These are phyloP conservation scores for Carex kokanica DNA, from an alignment of 176 grass and related monocot genomes.

Conservation along the genomic window DNA sequence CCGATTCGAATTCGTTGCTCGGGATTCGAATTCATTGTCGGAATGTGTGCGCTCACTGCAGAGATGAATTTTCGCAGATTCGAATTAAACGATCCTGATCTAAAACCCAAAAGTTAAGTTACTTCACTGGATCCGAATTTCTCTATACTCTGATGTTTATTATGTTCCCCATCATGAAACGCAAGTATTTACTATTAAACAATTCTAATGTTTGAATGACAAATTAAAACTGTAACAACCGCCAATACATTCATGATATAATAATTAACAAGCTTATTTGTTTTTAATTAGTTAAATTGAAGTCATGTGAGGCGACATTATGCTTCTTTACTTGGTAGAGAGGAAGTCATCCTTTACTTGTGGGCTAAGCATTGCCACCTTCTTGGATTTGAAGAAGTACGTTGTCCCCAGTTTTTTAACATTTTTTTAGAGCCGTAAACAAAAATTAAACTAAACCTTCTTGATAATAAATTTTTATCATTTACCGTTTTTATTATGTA, in stretches of 20 bases:
- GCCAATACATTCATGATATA: neutral
- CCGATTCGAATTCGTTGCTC: no score
- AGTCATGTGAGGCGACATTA: neutral
- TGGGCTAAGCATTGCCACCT: slow-evolving; percentile 1
- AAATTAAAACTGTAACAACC: neutral
- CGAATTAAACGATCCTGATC: no score
- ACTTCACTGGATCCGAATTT: no score
- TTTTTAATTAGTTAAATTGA: neutral
- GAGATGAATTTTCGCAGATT: no score
- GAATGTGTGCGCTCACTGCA: no score
- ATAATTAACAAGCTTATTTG: neutral
- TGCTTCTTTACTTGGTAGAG: neutral
- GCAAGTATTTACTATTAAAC: no score
- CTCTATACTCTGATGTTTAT: no score
- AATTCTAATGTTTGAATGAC: neutral
- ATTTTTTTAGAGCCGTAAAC: neutral
- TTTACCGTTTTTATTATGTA: neutral
- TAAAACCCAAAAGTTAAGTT: no score
- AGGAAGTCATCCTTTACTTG: slow-evolving; percentile 24
- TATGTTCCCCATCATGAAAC: no score
- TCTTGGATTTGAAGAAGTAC: neutral
- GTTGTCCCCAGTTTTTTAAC: neutral
- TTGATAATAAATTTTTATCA: neutral
- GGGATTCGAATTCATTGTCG: no score
- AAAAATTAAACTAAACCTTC: neutral